Evolutionary conservation across 2,329 filamentous ascomycete species (phyloP).

Genomic region (Colletotrichum karsti): DNA sequence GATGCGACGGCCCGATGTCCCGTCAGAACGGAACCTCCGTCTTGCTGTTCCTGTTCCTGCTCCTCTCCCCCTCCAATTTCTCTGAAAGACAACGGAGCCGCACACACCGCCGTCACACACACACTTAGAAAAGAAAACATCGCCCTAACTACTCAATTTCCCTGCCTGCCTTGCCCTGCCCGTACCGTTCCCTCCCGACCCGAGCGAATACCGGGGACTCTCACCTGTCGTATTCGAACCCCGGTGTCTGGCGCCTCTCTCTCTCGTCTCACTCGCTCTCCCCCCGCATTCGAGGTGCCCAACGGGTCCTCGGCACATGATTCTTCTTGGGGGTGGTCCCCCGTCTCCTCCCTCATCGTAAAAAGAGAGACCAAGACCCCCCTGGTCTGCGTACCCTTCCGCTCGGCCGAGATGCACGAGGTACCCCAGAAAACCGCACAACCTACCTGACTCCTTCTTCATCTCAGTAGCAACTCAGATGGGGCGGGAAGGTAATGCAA

Average conservation of each 20-base stretch:
- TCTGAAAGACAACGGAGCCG: constrained; percentile 4
- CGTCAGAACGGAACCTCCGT: background rate
- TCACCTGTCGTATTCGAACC: background rate
- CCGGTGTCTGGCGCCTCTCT: background rate
- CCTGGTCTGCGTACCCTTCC: background rate
- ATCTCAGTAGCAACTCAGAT: no score
- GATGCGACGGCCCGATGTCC: constrained; percentile 27
- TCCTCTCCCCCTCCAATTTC: background rate
- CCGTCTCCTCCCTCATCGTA: background rate
- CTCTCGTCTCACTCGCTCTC: background rate
- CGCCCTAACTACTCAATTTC: background rate
- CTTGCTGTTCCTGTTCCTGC: no score
- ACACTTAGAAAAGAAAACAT: background rate
- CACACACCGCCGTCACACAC: background rate
- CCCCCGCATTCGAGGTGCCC: background rate
- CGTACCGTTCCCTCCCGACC: background rate
- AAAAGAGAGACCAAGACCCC: background rate
- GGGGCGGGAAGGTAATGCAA: background rate
- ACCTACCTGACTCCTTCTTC: background rate
- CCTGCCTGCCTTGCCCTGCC: background rate
- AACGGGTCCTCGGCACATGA: background rate
- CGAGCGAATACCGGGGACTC: background rate
- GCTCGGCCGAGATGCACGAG: constrained; percentile 10
- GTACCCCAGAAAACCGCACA: background rate
- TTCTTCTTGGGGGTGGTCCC: background rate